Evolutionary conservation across 371 early-diverging fungal species (phyloP).

Genomic region (Lichtheimia hyalospora): DNA sequence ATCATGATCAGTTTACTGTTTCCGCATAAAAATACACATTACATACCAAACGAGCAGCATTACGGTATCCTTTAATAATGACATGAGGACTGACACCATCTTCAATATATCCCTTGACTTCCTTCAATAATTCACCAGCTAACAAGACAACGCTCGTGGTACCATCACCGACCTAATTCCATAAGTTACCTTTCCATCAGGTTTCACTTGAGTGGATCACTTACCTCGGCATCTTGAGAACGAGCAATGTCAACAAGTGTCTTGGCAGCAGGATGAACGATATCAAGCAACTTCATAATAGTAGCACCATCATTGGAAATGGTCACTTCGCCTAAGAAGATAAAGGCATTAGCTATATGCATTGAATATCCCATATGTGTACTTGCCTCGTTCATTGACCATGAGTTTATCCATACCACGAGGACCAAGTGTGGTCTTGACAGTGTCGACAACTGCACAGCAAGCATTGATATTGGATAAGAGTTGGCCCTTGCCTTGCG

Average conservation of each 20-base stretch:
- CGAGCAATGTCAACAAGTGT: slow-evolving; percentile 97
- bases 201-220: neutral
- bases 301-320: slow-evolving; percentile 99
- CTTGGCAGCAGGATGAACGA: slow-evolving; percentile 99
- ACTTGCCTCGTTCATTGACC: slow-evolving; percentile 85
- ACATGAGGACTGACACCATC: slow-evolving; percentile 95
- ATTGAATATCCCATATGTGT: neutral
- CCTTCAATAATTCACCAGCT: slow-evolving; percentile 96
- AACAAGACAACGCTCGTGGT: slow-evolving; percentile 99
- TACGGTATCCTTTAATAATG: slow-evolving; percentile 93
- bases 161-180: slow-evolving; percentile 93
- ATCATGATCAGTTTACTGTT: neutral
- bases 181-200: neutral
- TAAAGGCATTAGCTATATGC: neutral
- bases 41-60: slow-evolving; percentile 75
- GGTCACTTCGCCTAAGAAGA: slow-evolving; percentile 76
- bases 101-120: slow-evolving; percentile 93
- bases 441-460: slow-evolving; percentile 92
- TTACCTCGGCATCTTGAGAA: slow-evolving; percentile 99
- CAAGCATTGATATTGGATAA: slow-evolving; percentile 98
- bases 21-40: neutral
- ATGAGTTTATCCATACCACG: slow-evolving; percentile 99
- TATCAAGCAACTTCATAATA: slow-evolving; percentile 97
- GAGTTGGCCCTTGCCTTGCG: slow-evolving; percentile 98
- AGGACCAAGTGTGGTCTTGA: slow-evolving; percentile 99